A percentile compares a stretch with the other conserved stretches of the same genome.
Evolutionary conservation across 441 rosid genomes (phyloP).

Genomic region (Populus hybrid): DNA sequence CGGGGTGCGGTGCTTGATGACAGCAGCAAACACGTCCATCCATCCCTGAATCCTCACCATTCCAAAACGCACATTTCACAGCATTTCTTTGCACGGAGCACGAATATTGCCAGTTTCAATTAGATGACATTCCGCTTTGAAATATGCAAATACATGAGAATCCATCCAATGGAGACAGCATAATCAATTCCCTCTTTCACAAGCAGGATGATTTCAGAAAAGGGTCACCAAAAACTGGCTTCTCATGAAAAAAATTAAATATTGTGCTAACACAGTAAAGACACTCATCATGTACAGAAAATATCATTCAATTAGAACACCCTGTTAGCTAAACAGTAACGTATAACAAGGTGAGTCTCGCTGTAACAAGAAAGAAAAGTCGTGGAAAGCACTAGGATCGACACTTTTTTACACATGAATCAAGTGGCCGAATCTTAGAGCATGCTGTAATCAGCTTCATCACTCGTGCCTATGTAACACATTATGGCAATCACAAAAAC

Average conservation of each 20-base stretch:
- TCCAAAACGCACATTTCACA: background rate
- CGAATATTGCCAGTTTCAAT: too few species aligned
- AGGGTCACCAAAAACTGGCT: background rate
- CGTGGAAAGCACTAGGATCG: background rate
- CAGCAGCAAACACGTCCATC: background rate
- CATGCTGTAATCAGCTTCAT: conserved; percentile 48
- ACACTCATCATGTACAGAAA: background rate
- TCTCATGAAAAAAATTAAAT: background rate
- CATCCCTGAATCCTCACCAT: background rate
- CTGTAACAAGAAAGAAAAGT: background rate
- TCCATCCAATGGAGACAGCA: background rate
- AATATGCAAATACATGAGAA: too few species aligned
- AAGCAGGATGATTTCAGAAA: background rate
- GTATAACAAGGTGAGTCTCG: conserved; percentile 9
- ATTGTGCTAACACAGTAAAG: background rate
- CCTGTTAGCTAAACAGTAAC: background rate
- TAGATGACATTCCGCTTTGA: too few species aligned
- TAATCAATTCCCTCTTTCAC: background rate
- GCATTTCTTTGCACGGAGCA: background rate
- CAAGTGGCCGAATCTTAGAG: conserved; percentile 30
- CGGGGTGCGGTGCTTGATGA: background rate
- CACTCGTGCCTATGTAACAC: conserved; percentile 50
- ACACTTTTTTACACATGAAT: conserved; percentile 21
- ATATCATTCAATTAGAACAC: background rate
- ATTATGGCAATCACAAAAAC: conserved; percentile 66